Evolutionary conservation across 2,329 filamentous ascomycete species (phyloP).

Genomic region (Calonectria ilicicola): DNA sequence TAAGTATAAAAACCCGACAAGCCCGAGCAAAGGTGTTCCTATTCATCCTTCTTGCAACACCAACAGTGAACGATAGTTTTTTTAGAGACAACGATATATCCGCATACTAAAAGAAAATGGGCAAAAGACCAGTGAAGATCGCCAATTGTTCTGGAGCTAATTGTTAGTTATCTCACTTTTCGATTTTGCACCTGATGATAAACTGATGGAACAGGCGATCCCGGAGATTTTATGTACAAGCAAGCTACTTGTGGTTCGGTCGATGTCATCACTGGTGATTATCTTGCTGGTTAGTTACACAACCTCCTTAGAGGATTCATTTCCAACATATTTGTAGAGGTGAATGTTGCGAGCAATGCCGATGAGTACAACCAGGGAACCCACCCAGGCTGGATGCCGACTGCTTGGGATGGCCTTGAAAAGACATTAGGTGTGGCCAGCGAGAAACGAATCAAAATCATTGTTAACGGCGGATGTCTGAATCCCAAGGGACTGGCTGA

Average conservation of each 20-base stretch:
- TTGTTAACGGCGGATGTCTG: neutral
- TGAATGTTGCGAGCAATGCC: neutral
- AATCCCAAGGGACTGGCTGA: neutral
- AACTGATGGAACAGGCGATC: neutral
- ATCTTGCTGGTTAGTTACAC: neutral
- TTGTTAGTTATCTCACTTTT: neutral
- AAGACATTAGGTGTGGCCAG: neutral
- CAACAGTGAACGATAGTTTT: neutral
- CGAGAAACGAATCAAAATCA: neutral
- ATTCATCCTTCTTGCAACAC: too few relatives aligned
- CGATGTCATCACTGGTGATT: neutral
- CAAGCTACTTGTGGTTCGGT: neutral
- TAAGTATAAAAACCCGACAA: too few relatives aligned
- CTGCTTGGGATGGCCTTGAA: neutral
- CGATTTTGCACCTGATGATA: neutral
- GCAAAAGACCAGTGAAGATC: neutral
- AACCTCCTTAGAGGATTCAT: neutral
- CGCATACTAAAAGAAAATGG: neutral
- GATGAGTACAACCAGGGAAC: neutral
- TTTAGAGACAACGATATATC: too few relatives aligned
- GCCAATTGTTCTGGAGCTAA: neutral
- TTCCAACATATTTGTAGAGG: neutral
- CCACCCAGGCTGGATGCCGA: neutral
- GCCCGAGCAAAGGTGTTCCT: too few relatives aligned
- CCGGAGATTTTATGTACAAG: neutral